Base-by-base conservation (phyloP, 768 basidiomycete species). In the Cystobasidium ongulense region DNA sequence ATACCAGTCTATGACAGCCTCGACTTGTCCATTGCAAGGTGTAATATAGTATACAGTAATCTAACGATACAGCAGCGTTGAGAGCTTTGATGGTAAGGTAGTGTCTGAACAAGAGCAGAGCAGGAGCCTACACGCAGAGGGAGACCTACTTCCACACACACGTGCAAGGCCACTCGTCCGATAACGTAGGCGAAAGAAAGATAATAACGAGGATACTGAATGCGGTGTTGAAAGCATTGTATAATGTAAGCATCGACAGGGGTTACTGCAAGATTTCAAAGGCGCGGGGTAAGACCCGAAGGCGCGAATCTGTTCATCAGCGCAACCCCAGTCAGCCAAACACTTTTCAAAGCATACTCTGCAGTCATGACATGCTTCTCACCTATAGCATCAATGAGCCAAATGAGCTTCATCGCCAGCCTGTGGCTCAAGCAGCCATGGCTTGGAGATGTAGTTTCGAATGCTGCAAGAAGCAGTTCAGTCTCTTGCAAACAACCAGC, bases 401-500 rank as follows among this genome's bases (percentile, higher is more conserved):
- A 59, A 27, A 29, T 17, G 57, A 15, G 57, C 57, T 11, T 10
- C 57, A 59, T 59, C 61, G 18, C 18, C 35, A 31, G 10, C 33
- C 10, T 74, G 43, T n/a, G 23, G 29, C 13, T 53, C 71, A 25
- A 64, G 31, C 39, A 79, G 72, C 78, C 78, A 79, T 1, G 75
- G 36, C 25, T 77, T 74, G 21, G 76, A 77, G 66, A 79, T 74
- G 67, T 79, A 79, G 54, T 79, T 79, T 27, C 78, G 76, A 27
- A 79, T 75, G 8, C 78, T 76, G 71, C 0, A 21, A 1, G 23
- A 52, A 15, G 11, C 1, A 50, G n/a, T n/a, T n/a, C n/a, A n/a
- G n/a, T n/a, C n/a, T n/a, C n/a, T n/a, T n/a, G n/a, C n/a, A n/a
- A n/a, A n/a, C n/a, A n/a, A n/a, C n/a, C n/a, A n/a, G n/a, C n/a